A percentile compares a stretch with the other conserved stretches of the same genome.
Evolutionary conservation across 1,284 basidiomycete genomes (phyloP).

Genomic region (Ceratobasidium sp.): DNA sequence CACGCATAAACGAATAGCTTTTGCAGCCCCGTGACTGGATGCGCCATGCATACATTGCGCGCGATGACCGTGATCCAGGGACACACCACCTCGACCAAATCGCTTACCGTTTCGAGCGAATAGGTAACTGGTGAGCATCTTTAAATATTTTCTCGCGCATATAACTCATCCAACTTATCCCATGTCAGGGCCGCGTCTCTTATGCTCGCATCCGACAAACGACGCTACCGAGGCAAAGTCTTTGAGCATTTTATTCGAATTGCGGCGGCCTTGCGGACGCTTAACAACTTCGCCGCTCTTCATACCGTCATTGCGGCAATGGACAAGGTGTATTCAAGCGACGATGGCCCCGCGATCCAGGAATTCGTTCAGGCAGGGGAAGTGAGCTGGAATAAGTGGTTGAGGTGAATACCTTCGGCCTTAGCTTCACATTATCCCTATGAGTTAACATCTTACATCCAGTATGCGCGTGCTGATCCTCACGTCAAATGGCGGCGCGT

Average conservation of each 20-base stretch:
- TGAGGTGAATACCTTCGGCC: conserved; percentile 57
- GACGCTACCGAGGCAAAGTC: conserved; percentile 70
- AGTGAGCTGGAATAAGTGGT: conserved; percentile 74
- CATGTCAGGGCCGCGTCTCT: conserved; percentile 76
- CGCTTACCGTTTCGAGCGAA: conserved; percentile 77
- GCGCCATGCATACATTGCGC: conserved; percentile 73
- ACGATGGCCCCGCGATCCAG: conserved; percentile 71
- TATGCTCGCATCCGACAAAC: conserved; percentile 80
- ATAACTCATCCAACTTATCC: neutral
- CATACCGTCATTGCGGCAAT: conserved; percentile 89
- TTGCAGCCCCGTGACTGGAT: conserved; percentile 82
- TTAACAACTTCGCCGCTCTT: conserved; percentile 79
- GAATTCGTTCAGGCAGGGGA: conserved; percentile 73
- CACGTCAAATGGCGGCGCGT: conserved; percentile 78
- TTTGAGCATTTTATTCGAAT: conserved; percentile 84
- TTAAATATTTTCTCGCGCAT: neutral
- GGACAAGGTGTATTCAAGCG: conserved; percentile 76
- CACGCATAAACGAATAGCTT: conserved; percentile 25
- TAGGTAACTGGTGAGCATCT: conserved; percentile 76
- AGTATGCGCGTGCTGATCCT: conserved; percentile 81
- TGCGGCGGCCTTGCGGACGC: conserved; percentile 72
- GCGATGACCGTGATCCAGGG: conserved; percentile 71
- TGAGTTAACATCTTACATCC: neutral
- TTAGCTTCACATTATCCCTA: neutral
- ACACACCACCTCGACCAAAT: conserved; percentile 76